A percentile compares a stretch with the other conserved stretches of the same genome.
Conservation (phyloP, 768 basidiomycete species). For the Mycena filopes region DNA sequence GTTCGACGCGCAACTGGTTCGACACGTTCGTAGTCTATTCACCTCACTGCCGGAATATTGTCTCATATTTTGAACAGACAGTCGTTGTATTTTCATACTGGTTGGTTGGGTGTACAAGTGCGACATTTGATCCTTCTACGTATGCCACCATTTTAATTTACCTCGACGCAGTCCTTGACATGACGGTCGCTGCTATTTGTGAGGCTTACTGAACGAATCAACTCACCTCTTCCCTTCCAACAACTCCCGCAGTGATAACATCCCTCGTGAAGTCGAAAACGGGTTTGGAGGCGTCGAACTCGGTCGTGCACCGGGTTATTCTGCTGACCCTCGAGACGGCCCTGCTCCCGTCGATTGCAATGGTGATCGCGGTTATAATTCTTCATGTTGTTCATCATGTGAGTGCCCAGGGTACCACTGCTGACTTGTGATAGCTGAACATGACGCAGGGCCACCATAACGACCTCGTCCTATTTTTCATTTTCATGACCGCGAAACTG, state of each 20-base stretch:
- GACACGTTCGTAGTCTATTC: slow-evolving; percentile 39
- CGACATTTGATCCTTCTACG: not conserved
- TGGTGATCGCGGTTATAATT: slow-evolving; percentile 43
- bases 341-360: slow-evolving; percentile 45
- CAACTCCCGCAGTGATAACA: slow-evolving; percentile 21
- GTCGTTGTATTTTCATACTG: slow-evolving; percentile 56
- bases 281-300: slow-evolving; percentile 46
- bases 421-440: not conserved
- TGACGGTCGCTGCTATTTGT: slow-evolving; percentile 39
- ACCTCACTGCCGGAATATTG: not conserved
- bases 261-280: slow-evolving; percentile 38
- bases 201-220: too few relatives aligned
- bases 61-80: slow-evolving; percentile 41
- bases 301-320: slow-evolving; percentile 45
- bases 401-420: slow-evolving; percentile 18
- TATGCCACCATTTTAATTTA: not conserved
- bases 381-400: slow-evolving; percentile 44
- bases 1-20: slow-evolving; percentile 30
- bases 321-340: slow-evolving; percentile 46
- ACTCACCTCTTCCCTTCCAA: too few relatives aligned
- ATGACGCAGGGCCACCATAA: slow-evolving; percentile 42
- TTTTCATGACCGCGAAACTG: slow-evolving; percentile 61
- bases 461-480: slow-evolving; percentile 59
- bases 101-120: slow-evolving; percentile 56
- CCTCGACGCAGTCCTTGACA: slow-evolving; percentile 48